Base-by-base conservation (phyloP, 495 filamentous ascomycete genomes). In the Penicillium canescens region DNA sequence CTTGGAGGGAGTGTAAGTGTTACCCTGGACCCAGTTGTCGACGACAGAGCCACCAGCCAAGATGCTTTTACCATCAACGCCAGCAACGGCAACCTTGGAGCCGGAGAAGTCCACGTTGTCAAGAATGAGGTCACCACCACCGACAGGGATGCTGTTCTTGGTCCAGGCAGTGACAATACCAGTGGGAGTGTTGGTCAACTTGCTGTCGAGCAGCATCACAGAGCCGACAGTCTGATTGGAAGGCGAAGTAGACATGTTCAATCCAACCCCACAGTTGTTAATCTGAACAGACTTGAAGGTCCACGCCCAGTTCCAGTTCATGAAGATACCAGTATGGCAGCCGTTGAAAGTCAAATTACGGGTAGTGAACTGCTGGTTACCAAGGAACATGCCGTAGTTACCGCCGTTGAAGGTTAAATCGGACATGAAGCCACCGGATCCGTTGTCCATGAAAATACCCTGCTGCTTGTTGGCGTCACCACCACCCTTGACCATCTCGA, bases 401-500 rank as follows among this genome's bases (percentile, higher is more conserved):
- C 93, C 93, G 50, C 93, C 93, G 60, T 91, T 91, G 80, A 96
- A 96, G 41, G 80, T 84, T 24, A 97, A 75, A 67, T 96, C 92
- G 37, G 78, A 79, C 86, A 96, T 91, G 74, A 91, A 92, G 49
- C 92, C 92, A 46, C 90, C 92, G 24, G 81, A 85, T 41, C 94
- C 95, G 61, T 97, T 98, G 68, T 98, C 94, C 87, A 97, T 96
- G 78, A 94, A 96, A 66, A 98, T 87, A 63, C 93, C 93, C 72
- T 90, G 81, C 69, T 96, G 92, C 61, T 78, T 75, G 71, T 93
- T 94, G 48, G 74, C 78, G 12, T 73, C 71, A 39, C 82, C 82
- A 13, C 85, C 85, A 54, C 86, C 88, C 49, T 80, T 81, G 64
- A 84, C 76, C 92, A 98, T 95, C 69, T 91, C 83, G 73, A 98